Evolutionary conservation across 164 flowering plant genomes (phyloP), one percentile per base, ranked within the genome.

Genomic region (Liriodendron chinense): DNA sequence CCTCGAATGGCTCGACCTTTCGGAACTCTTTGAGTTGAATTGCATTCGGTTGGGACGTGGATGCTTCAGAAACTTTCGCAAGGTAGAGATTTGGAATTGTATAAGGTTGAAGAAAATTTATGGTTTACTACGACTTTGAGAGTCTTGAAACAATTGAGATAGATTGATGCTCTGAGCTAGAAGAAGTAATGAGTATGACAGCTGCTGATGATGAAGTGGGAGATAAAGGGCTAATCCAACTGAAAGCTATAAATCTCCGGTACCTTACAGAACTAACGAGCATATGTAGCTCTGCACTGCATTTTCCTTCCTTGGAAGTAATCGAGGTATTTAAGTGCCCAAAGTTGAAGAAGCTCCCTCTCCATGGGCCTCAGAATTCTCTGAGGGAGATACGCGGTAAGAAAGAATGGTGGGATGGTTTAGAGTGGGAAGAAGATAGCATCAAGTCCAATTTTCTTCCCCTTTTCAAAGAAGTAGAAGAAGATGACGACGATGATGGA

Each of bases 101-200:
- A 7, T 24, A 43, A 64, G 14, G 9, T 12, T 80, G 76, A 57
- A 67, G 78, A 63, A 72, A 56, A 26, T 74, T 7, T 28, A 70
- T 23, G 67, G 73, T 71, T 28, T 78, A 68, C 2, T 21, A n/a
- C 63, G 24, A 13, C 66, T 50, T 50, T 62, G 67, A 57, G 18
- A 69, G 25, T 14, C 72, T 81, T 1, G 25, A 57, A 22, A 6
- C 5, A 4, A 71, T 81, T 20, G 0, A 3, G 13, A 1, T 80
- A 28, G 3, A 1, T 8, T 10, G 25, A 7, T 76, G 78, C 70
- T 6, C 9, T 22, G 78, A 28, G 9, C 65, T 76, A 1, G 73
- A 75, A 64, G 78, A 76, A 57, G 2, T 72, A 2, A 72, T 73
- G 68, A 3, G 43, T 0, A 34, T 0, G 43, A 28, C 3, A 0